Percentiles rank a stretch among this genome's conserved stretches.
Evolutionary conservation across 1,284 basidiomycete genomes (phyloP).

Genomic region (Testicularia cyperi): DNA sequence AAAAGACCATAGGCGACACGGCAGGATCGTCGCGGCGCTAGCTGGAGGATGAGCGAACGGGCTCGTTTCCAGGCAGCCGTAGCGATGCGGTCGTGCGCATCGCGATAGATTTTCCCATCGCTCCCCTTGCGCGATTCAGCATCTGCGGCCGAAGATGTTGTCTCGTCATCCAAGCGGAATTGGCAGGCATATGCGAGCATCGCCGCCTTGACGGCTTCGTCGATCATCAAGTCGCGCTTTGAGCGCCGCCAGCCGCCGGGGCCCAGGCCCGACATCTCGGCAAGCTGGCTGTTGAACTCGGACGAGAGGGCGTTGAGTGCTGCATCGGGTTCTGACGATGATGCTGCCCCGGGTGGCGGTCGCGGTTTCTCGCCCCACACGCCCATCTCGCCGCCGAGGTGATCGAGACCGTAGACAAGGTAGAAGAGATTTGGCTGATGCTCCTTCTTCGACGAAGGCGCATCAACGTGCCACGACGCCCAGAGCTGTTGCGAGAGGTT

Average conservation of each 20-base stretch:
- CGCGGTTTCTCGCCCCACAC: slow-evolving; percentile 38
- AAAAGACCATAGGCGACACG: slow-evolving; percentile 34
- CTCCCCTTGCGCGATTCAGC: slow-evolving; percentile 14
- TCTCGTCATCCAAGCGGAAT: slow-evolving; percentile 34
- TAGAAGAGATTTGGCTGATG: slow-evolving; percentile 41
- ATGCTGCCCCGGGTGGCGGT: neutral
- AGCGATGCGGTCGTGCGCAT: slow-evolving; percentile 36
- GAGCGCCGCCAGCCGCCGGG: slow-evolving; percentile 34
- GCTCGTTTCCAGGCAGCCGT: slow-evolving; percentile 41
- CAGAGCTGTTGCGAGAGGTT: slow-evolving; percentile 29
- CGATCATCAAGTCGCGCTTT: slow-evolving; percentile 32
- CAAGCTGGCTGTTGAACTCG: slow-evolving; percentile 17
- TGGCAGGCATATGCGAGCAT: slow-evolving; percentile 45
- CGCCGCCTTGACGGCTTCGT: slow-evolving; percentile 39
- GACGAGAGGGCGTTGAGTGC: slow-evolving; percentile 4
- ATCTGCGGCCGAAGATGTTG: slow-evolving; percentile 16
- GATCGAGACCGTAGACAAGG: slow-evolving; percentile 39
- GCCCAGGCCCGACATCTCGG: slow-evolving; percentile 22
- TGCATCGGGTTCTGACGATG: neutral
- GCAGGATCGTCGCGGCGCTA: slow-evolving; percentile 30
- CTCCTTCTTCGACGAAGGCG: slow-evolving; percentile 17
- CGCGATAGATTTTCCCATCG: slow-evolving; percentile 27
- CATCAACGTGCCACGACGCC: slow-evolving; percentile 41
- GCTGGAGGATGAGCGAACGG: slow-evolving; percentile 25
- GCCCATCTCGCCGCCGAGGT: slow-evolving; percentile 39